Percentiles rank a stretch among this genome's conserved stretches.
phyloP scores from a whole-genome alignment of 768 basidiomycete species.

The Gyrodon lividus region DNA sequence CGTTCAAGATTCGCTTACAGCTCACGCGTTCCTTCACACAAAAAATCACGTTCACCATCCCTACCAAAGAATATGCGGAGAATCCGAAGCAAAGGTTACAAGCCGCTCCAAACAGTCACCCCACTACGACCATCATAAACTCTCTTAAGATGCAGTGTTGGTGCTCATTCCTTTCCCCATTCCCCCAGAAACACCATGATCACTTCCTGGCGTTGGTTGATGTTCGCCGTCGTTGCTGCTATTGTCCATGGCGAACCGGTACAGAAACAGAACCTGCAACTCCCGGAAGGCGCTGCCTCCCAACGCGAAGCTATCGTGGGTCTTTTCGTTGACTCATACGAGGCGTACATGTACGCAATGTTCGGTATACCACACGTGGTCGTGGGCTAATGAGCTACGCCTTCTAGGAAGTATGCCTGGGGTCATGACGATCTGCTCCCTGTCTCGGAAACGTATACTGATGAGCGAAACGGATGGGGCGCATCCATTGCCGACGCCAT shows the following conservation, averaged over 20 bases:
- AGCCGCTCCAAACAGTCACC: no score
- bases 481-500: slow-evolving; percentile 65
- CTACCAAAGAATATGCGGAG: no score
- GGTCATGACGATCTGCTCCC: slow-evolving; percentile 62
- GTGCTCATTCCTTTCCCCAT: not conserved
- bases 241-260: slow-evolving; percentile 29
- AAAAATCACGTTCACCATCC: no score
- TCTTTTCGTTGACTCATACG: slow-evolving; percentile 53
- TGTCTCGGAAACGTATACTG: slow-evolving; percentile 38
- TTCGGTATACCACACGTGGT: not conserved
- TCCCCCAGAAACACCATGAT: not conserved
- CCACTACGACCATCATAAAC: not conserved
- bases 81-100: no score
- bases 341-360: slow-evolving; percentile 51
- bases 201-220: slow-evolving; percentile 19
- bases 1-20: no score
- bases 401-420: slow-evolving; percentile 50
- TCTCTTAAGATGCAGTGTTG: not conserved
- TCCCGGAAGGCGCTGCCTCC: slow-evolving; percentile 40
- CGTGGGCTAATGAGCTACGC: not conserved
- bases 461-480: slow-evolving; percentile 46
- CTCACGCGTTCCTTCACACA: no score
- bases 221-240: slow-evolving; percentile 6
- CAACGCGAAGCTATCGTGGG: slow-evolving; percentile 43
- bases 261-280: slow-evolving; percentile 41